Percentiles rank a stretch among this genome's conserved stretches.
These are phyloP conservation scores for Penicillium malachiteum DNA, from an alignment of 495 filamentous ascomycete species.

Conservation along the genomic window DNA sequence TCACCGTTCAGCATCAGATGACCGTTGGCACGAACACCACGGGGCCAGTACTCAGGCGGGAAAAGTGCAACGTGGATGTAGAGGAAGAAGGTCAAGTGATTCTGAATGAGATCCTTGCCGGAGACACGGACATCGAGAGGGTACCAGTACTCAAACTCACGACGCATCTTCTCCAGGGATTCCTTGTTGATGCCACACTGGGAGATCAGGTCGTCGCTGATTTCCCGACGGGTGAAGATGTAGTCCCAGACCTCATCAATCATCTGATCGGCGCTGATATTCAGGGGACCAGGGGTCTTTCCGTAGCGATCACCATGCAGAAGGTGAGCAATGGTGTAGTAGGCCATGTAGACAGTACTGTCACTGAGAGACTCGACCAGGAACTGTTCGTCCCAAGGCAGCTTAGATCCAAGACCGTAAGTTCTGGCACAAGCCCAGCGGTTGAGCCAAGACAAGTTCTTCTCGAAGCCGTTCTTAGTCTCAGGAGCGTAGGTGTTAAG, in stretches of 20 bases:
- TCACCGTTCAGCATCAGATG: constrained; percentile 92
- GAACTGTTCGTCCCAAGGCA: constrained; percentile 92
- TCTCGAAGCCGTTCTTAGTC: constrained; percentile 79
- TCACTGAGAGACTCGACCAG: constrained; percentile 92
- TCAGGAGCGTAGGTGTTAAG: constrained; percentile 78
- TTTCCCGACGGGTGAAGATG: constrained; percentile 68
- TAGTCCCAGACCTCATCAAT: constrained; percentile 97
- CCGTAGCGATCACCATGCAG: constrained; percentile 84
- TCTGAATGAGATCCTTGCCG: constrained; percentile 83
- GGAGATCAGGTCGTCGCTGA: constrained; percentile 60
- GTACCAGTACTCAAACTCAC: constrained; percentile 97
- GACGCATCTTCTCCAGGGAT: constrained; percentile 70
- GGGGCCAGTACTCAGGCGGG: constrained; percentile 81
- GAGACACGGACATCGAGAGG: constrained; percentile 82
- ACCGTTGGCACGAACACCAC: constrained; percentile 80
- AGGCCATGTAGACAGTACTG: constrained; percentile 92
- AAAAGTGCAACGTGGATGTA: constrained; percentile 94
- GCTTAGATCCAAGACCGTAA: constrained; percentile 88
- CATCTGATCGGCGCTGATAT: constrained; percentile 82
- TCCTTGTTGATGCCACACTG: constrained; percentile 69
- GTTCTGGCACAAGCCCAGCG: constrained; percentile 94
- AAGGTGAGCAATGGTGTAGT: constrained; percentile 91
- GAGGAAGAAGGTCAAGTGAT: constrained; percentile 94
- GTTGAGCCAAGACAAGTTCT: constrained; percentile 84
- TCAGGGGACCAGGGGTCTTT: constrained; percentile 61